Evolutionary conservation across 805 yeast species (phyloP).

Genomic region (Monosporozyma aerobia): DNA sequence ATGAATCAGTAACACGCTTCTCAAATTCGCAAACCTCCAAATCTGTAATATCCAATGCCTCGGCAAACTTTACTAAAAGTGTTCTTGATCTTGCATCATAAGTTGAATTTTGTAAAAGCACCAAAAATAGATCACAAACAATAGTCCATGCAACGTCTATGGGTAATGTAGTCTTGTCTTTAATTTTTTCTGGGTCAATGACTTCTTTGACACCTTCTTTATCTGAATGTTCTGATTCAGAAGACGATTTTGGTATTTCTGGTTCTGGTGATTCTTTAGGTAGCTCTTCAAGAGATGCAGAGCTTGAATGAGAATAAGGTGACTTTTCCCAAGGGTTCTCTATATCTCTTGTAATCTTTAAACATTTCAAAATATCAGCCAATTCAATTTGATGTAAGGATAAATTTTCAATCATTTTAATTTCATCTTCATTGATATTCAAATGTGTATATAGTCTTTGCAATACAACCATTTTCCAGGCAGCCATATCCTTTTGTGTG

Average conservation of each 20-base stretch:
- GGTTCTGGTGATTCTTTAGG: background rate
- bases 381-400: conserved; percentile 77
- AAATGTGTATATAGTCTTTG: conserved; percentile 69
- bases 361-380: conserved; percentile 55
- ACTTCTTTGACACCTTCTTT: conserved; percentile 9
- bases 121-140: conserved; percentile 78
- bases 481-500: conserved; percentile 70
- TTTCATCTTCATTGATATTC: conserved; percentile 68
- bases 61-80: conserved; percentile 60
- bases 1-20: conserved; percentile 77
- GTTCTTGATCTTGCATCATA: conserved; percentile 88
- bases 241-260: background rate
- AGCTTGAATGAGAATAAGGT: background rate
- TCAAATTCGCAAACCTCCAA: conserved; percentile 83
- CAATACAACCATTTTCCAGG: conserved; percentile 74
- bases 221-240: background rate
- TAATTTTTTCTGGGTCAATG: conserved; percentile 28
- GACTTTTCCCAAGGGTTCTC: conserved; percentile 38
- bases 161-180: conserved; percentile 35
- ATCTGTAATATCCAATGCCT: conserved; percentile 44
- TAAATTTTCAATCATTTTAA: conserved; percentile 76
- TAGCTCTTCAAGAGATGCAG: background rate
- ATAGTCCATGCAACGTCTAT: conserved; percentile 90
- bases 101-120: conserved; percentile 69
- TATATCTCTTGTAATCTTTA: conserved; percentile 43